Evolutionary conservation across 306 rosid species (phyloP).

Genomic region (Vicia sativa): DNA sequence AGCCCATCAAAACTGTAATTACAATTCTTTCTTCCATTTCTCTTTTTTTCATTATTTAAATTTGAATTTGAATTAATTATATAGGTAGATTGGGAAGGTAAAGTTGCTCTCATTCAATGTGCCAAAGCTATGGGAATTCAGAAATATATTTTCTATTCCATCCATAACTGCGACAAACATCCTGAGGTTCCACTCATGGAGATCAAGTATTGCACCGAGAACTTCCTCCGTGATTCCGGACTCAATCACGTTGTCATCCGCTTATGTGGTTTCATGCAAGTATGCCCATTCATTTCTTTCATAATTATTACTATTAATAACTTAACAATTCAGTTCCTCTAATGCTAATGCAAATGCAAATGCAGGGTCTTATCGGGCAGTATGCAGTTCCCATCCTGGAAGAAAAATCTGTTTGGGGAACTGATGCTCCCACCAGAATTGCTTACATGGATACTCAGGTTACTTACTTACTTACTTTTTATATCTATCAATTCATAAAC

Average conservation of each 20-base stretch:
- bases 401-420: constrained; percentile 99
- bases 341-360: not conserved
- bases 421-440: constrained; percentile 95
- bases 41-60: not conserved
- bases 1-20: constrained; percentile 80
- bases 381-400: constrained; percentile 93
- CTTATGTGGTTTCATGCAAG: constrained; percentile 87
- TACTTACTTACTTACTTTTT: not conserved
- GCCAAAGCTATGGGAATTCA: constrained; percentile 99
- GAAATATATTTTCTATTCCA: constrained; percentile 87
- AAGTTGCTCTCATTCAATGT: constrained; percentile 94
- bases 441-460: constrained; percentile 99
- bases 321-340: not conserved
- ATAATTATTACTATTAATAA: not conserved
- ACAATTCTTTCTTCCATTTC: not conserved
- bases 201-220: constrained; percentile 91
- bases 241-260: constrained; percentile 71
- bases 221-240: constrained; percentile 78
- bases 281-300: not conserved
- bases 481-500: not conserved
- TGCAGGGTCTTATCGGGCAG: constrained; percentile 89
- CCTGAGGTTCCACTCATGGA: constrained; percentile 99
- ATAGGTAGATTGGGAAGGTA: constrained; percentile 98
- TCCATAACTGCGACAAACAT: constrained; percentile 93
- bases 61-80: not conserved